Conservation (phyloP, 306 rosid species). For the Psophocarpus tetragonolobus region DNA sequence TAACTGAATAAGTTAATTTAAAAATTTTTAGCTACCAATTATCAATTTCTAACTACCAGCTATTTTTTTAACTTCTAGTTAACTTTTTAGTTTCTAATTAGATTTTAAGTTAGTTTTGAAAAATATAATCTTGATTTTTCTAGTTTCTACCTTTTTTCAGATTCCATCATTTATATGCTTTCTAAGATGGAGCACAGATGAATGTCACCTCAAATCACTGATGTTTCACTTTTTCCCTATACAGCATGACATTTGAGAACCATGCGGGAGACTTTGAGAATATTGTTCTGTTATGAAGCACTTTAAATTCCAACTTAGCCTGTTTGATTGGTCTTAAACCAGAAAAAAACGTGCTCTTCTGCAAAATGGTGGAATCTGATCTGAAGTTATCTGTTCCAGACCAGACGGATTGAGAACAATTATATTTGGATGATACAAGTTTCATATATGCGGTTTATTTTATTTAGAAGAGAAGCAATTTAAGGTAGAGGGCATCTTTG, state of each 20-base stretch:
- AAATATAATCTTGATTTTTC: no score
- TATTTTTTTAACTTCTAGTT: no score
- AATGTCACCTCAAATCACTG: not conserved
- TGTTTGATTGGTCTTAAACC: not conserved
- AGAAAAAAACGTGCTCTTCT: slow-evolving; percentile 4
- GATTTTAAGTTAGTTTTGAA: no score
- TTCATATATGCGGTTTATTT: not conserved
- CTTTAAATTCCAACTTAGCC: slow-evolving; percentile 25
- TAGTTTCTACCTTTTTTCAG: not conserved
- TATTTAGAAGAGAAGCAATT: not conserved
- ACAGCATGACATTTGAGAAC: slow-evolving; percentile 16
- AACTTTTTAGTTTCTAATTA: no score
- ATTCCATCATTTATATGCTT: not conserved
- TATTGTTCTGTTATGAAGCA: slow-evolving; percentile 16
- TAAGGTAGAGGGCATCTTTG: slow-evolving; percentile 11
- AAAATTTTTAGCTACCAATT: no score
- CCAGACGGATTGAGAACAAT: not conserved
- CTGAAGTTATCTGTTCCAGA: slow-evolving; percentile 29
- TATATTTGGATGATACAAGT: slow-evolving; percentile 4
- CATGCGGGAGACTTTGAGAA: not conserved
- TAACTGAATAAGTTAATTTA: no score
- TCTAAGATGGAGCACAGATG: not conserved
- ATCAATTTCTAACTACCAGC: no score
- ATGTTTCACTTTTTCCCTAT: slow-evolving; percentile 37
- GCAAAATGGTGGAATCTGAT: slow-evolving; percentile 32